These are phyloP conservation scores for Kernera saxatilis DNA, from an alignment of 345 rosid species.

Conservation along the genomic window DNA sequence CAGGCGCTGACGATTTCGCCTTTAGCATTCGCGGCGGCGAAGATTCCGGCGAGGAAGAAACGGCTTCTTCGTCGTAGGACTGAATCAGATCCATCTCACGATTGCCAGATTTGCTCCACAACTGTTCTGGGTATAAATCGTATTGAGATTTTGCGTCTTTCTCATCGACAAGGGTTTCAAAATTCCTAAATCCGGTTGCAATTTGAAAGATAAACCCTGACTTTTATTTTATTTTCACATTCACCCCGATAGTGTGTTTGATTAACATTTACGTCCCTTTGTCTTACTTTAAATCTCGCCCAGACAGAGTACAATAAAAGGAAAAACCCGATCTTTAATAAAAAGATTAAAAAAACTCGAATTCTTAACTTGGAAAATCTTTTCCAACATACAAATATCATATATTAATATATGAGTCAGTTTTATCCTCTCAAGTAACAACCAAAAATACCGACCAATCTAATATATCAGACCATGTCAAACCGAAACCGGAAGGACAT, in stretches of 20 bases:
- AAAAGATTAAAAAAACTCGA: too few species aligned
- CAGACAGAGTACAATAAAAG: too few species aligned
- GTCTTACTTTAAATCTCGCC: not conserved
- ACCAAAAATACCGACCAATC: too few species aligned
- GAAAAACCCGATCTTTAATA: too few species aligned
- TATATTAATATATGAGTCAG: too few species aligned
- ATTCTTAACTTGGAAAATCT: too few species aligned
- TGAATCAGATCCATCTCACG: conserved; percentile 32
- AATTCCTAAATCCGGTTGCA: conserved; percentile 4
- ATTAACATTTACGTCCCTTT: not conserved
- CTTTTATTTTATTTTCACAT: not conserved
- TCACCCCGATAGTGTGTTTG: not conserved
- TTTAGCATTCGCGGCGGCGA: conserved; percentile 73
- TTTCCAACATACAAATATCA: too few species aligned
- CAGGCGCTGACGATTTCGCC: conserved; percentile 81
- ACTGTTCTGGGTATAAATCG: not conserved
- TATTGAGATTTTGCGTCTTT: not conserved
- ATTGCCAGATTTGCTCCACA: not conserved
- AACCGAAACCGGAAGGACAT: too few species aligned
- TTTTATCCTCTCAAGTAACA: too few species aligned
- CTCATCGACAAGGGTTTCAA: conserved; percentile 13
- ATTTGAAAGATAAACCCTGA: not conserved
- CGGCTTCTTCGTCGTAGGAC: conserved; percentile 24
- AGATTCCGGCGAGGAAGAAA: conserved; percentile 49
- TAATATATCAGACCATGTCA: too few species aligned